A percentile compares a stretch with the other conserved stretches of the same genome.
Evolutionary conservation across 176 grass and related monocot genomes (phyloP).

Genomic region (Carex scoparia): DNA sequence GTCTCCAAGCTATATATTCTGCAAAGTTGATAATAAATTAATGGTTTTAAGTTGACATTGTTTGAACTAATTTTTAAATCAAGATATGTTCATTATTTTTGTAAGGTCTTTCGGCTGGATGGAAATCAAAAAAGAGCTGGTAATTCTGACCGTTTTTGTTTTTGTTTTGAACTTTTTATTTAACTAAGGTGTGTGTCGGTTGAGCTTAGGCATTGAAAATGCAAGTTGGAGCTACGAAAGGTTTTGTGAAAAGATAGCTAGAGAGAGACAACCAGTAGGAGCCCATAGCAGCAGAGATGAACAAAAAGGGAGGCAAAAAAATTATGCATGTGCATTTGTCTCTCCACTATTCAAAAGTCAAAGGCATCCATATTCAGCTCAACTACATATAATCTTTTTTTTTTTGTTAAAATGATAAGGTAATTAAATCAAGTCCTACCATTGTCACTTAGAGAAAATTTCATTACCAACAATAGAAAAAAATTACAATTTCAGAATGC

Average conservation of each 20-base stretch:
- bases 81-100: too few species aligned
- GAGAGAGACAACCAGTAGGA: neutral
- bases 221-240: neutral
- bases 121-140: neutral
- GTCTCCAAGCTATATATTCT: neutral
- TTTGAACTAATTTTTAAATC: too few species aligned
- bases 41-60: too few species aligned
- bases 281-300: conserved; percentile 5
- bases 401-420: neutral
- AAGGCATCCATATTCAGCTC: neutral
- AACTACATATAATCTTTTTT: neutral
- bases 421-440: neutral
- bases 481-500: neutral
- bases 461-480: neutral
- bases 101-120: neutral
- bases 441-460: neutral
- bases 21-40: neutral
- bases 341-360: conserved; percentile 13
- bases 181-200: neutral
- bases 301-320: neutral
- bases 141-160: neutral
- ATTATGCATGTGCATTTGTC: conserved; percentile 15
- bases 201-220: neutral
- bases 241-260: neutral
- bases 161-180: too few species aligned